These are phyloP conservation scores for Sclerotinia glacialis DNA, from an alignment of 2,329 filamentous ascomycete species.

Conservation along the genomic window DNA sequence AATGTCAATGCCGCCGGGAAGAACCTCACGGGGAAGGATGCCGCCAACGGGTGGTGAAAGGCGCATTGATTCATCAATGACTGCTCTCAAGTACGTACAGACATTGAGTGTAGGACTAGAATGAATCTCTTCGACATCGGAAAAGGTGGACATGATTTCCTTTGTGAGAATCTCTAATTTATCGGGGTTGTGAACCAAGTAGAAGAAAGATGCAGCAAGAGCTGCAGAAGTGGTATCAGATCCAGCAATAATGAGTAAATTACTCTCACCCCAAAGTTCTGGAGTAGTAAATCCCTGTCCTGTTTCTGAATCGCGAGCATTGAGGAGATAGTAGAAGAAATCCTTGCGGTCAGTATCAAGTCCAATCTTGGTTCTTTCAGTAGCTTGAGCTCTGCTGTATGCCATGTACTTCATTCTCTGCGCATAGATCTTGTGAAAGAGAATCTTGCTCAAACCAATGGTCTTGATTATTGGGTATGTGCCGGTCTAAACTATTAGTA, in stretches of 20 bases:
- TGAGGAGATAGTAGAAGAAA: conserved; percentile 73
- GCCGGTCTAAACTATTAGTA: conserved; percentile 43
- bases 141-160: conserved; percentile 32
- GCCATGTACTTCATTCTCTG: conserved; percentile 68
- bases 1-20: conserved; percentile 31
- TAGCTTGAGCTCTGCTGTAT: conserved; percentile 65
- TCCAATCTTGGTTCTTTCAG: conserved; percentile 63
- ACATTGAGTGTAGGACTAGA: conserved; percentile 34
- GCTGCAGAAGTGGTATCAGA: conserved; percentile 45
- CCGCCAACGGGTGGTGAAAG: conserved; percentile 34
- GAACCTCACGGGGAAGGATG: conserved; percentile 32
- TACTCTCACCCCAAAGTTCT: conserved; percentile 33
- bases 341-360: conserved; percentile 59
- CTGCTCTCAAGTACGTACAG: conserved; percentile 45
- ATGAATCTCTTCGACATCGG: conserved; percentile 40
- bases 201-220: conserved; percentile 42
- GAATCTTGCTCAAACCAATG: conserved; percentile 63
- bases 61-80: conserved; percentile 41
- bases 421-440: conserved; percentile 65
- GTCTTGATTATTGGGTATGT: conserved; percentile 68
- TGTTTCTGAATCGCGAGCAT: conserved; percentile 68
- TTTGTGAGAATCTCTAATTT: conserved; percentile 36
- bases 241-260: conserved; percentile 36
- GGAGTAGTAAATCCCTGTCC: conserved; percentile 46
- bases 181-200: conserved; percentile 40